Conservation (phyloP, 495 filamentous ascomycete species). For the Aspergillus kassunensis region DNA sequence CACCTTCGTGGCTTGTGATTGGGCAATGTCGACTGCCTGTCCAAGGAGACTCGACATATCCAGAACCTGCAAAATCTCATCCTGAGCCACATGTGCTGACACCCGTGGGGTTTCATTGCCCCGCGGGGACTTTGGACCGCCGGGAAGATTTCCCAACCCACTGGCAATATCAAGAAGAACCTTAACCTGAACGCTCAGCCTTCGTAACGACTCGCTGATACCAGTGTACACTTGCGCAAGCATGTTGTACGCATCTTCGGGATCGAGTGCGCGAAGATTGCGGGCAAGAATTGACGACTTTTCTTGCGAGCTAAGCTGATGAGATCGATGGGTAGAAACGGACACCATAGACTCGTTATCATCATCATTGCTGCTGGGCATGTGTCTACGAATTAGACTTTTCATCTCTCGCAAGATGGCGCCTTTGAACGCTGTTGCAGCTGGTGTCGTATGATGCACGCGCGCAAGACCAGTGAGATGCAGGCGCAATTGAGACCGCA, state of each 20-base stretch:
- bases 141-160: slow-evolving; percentile 48
- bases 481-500: slow-evolving; percentile 62
- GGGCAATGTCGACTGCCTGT: slow-evolving; percentile 87
- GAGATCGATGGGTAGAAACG: slow-evolving; percentile 71
- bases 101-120: slow-evolving; percentile 4
- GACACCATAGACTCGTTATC: slow-evolving; percentile 90
- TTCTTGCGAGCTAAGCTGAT: slow-evolving; percentile 73
- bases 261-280: slow-evolving; percentile 80
- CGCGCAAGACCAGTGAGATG: slow-evolving; percentile 75
- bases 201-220: slow-evolving; percentile 79
- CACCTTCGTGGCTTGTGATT: slow-evolving; percentile 87
- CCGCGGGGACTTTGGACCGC: slow-evolving; percentile 8
- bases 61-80: slow-evolving; percentile 77
- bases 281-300: slow-evolving; percentile 87
- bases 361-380: slow-evolving; percentile 90
- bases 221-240: slow-evolving; percentile 77
- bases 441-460: slow-evolving; percentile 70
- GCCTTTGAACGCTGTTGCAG: slow-evolving; percentile 83
- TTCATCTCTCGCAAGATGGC: slow-evolving; percentile 83
- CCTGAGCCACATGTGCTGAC: slow-evolving; percentile 50
- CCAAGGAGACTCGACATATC: slow-evolving; percentile 94
- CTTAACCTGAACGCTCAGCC: slow-evolving; percentile 87
- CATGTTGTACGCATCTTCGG: slow-evolving; percentile 82
- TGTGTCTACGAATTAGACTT: slow-evolving; percentile 72
- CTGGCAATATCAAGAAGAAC: slow-evolving; percentile 94